Evolutionary conservation across 305 asterid species (phyloP), one percentile per base, ranked within the genome.

Genomic region (Fraxinus dipetala): DNA sequence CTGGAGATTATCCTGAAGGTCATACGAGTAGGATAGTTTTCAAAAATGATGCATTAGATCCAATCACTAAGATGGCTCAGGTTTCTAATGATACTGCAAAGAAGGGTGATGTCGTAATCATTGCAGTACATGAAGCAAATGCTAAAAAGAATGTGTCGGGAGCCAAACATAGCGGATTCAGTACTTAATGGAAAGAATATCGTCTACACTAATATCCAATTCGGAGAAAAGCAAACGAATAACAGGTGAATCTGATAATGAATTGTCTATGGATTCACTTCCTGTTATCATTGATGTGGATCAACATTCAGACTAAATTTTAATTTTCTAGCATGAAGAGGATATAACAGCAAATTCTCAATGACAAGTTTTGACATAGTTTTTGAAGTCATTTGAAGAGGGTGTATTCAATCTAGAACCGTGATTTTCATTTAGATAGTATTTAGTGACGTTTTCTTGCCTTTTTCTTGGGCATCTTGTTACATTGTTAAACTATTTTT

Each of bases 251-350:
- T 51, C 74, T 2, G 93, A 87, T 38, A 76, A 89, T 1, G 91
- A 88, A 9, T 43, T 75, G 7, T 51, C 84, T 43, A 13, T 3
- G 11, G 93, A 88, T 69, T 72, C 87, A 20, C 32, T 93, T 72
- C 98, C 97, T 6, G 94, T 91, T 83, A 94, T 93, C 69, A 87
- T 89, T 7, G 93, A 92, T 78, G 94, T 87, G 14, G 98, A 94
- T 83, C 97, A 97, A 2, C 97, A 94, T 85, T 91, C 94, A 2
- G 94, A 91, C 79, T 94, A 81, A 88, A 34, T 78, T 26, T 18
- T 22, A 16, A 24, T 1, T 22, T 35, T 31, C 28, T 34, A 16
- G 10, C 77, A 8, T 22, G 4, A 40, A 51, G 63, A 28, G 9
- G 48, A 67, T 13, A 26, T 7, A 72, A 11, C 7, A 26, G 34